Conservation (phyloP, 2,329 filamentous ascomycete genomes). For the Ophiostoma piceae region DNA sequence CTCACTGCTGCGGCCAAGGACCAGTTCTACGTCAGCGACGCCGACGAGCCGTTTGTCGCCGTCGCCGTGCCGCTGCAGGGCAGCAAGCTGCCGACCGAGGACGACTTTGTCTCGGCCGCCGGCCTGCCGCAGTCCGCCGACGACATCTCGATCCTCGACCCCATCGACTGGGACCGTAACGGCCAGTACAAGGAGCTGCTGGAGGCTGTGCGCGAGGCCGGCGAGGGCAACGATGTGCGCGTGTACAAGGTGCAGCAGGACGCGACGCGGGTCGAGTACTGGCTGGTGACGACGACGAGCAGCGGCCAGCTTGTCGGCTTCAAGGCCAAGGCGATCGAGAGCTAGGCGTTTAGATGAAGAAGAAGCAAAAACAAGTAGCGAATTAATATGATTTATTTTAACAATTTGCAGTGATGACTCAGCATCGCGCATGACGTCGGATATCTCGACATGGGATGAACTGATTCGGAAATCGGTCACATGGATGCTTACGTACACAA, state of each 20-base stretch:
- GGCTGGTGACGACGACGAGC: slow-evolving; percentile 54
- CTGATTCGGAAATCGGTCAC: not conserved
- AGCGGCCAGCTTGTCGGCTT: slow-evolving; percentile 61
- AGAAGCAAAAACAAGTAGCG: not conserved
- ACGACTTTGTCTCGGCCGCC: slow-evolving; percentile 65
- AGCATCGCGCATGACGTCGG: not conserved
- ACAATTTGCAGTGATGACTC: not conserved
- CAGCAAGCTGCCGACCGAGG: slow-evolving; percentile 58
- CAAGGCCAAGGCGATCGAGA: slow-evolving; percentile 74
- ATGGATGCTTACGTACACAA: not conserved
- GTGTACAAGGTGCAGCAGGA: slow-evolving; percentile 66
- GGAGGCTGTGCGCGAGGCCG: slow-evolving; percentile 61
- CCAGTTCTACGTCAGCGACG: slow-evolving; percentile 70
- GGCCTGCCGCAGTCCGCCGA: slow-evolving; percentile 49
- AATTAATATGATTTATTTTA: not conserved
- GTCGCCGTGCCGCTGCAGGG: slow-evolving; percentile 60
- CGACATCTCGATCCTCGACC: slow-evolving; percentile 60
- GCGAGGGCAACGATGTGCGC: slow-evolving; percentile 61
- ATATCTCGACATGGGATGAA: not conserved
- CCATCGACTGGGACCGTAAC: slow-evolving; percentile 66
- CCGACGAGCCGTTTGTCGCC: slow-evolving; percentile 78
- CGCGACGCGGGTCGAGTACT: slow-evolving; percentile 68
- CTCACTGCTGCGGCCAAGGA: slow-evolving; percentile 49
- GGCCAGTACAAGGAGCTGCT: slow-evolving; percentile 65
- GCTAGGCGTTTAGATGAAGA: slow-evolving; percentile 34